Evolutionary conservation across 441 rosid species (phyloP), one percentile per base, ranked within the genome.

Genomic region (Aleurites moluccanus): DNA sequence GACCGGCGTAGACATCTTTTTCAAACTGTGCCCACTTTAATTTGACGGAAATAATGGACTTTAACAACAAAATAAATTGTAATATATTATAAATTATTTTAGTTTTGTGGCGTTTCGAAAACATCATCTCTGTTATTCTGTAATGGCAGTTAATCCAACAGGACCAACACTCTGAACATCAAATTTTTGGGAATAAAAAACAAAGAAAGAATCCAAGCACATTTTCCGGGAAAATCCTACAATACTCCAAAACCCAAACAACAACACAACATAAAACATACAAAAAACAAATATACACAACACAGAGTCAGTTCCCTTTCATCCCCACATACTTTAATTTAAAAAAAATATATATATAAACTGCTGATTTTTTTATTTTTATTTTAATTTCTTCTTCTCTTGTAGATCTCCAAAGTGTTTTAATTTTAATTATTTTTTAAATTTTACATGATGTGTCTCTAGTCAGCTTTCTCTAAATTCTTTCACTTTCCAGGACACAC

Each of bases 391-490:
- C 15, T 38, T 38, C 40, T 38, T 38, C 40, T 6, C 6, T 38
- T 6, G 40, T 0, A 38, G 8, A 38, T 38, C 40, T 38, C 40
- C 9, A 38, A 6, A 38, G 8, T 1, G 40, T 38, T 38, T 38
- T 4, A 15, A 7, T 30, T 42, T 67, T 55, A 42, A 16, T 27
- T 16, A 30, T 7, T 38, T 64, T 8, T 6, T 3, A 20, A 64
- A 38, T 18, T 35, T 20, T 27, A 16, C 40, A 28, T 18, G n/a
- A n/a, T n/a, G 11, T 57, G 35, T 73, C 44, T 64, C 18, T 14
- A 69, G 64, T 70, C 84, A 75, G 75, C 84, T 75, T 77, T 75
- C 55, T 47, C 67, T 27, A 40, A 65, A 73, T 69, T 69, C 40
- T 14, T 25, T 52, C 49, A 25, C 67, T 60, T 64, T 61, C 18